Conservation (phyloP, 768 basidiomycete genomes). For the Suillus tomentosus region DNA sequence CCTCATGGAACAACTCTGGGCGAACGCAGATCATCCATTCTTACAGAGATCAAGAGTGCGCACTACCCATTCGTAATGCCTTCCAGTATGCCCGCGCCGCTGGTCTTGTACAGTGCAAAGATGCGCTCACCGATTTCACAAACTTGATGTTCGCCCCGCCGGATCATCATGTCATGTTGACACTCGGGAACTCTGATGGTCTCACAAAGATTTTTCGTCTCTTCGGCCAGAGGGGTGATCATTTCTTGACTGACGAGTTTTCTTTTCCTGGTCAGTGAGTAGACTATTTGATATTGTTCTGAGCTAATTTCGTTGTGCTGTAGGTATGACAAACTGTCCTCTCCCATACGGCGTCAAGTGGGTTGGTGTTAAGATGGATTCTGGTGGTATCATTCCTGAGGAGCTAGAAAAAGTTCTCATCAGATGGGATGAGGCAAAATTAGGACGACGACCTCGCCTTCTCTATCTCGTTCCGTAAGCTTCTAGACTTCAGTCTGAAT, state of each 20-base stretch:
- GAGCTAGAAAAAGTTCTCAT: slow-evolving; percentile 40
- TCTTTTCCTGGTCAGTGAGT: slow-evolving; percentile 37
- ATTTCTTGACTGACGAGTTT: slow-evolving; percentile 48
- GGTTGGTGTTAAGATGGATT: slow-evolving; percentile 44
- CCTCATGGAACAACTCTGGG: slow-evolving; percentile 29
- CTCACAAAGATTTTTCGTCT: slow-evolving; percentile 45
- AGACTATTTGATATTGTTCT: neutral
- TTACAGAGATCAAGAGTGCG: slow-evolving; percentile 27
- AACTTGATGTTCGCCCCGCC: slow-evolving; percentile 35
- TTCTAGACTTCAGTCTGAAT: neutral
- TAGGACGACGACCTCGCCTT: slow-evolving; percentile 42
- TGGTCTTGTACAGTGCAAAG: slow-evolving; percentile 35
- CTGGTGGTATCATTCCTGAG: slow-evolving; percentile 44
- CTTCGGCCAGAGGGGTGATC: slow-evolving; percentile 42
- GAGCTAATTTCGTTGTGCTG: neutral
- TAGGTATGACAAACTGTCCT: slow-evolving; percentile 38
- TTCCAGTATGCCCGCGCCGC: slow-evolving; percentile 42
- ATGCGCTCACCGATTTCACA: slow-evolving; percentile 38
- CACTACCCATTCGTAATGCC: slow-evolving; percentile 31
- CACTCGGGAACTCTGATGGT: slow-evolving; percentile 45
- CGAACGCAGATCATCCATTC: slow-evolving; percentile 27
- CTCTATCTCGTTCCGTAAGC: slow-evolving; percentile 46
- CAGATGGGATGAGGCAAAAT: slow-evolving; percentile 37
- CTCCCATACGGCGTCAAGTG: slow-evolving; percentile 43
- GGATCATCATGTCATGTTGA: slow-evolving; percentile 37